Percentiles rank a stretch among this genome's conserved stretches.
Conservation (phyloP, 202 grass and related monocot genomes). For the Eragrostis tef region DNA sequence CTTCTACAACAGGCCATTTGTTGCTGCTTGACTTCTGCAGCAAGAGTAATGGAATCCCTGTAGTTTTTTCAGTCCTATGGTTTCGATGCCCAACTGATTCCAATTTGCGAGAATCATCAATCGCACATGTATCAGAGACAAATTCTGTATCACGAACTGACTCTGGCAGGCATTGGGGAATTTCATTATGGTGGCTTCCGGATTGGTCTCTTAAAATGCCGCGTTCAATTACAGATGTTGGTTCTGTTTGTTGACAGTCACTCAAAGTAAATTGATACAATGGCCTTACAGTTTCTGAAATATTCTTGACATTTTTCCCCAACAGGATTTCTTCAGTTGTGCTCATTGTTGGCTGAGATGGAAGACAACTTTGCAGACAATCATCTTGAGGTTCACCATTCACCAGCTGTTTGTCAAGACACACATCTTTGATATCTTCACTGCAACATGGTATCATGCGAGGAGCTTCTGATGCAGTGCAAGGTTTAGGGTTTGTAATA, state of each 20-base stretch:
- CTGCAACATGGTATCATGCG: slow-evolving; percentile 16
- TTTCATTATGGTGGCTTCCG: slow-evolving; percentile 23
- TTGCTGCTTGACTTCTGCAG: slow-evolving; percentile 71
- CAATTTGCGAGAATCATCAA: slow-evolving; percentile 51
- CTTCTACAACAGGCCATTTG: slow-evolving; percentile 76
- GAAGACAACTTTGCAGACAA: slow-evolving; percentile 26
- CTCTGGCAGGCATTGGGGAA: background rate
- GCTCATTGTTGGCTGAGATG: slow-evolving; percentile 23
- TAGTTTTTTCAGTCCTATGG: slow-evolving; percentile 47
- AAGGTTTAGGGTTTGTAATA: slow-evolving; percentile 31
- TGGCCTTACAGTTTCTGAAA: slow-evolving; percentile 19
- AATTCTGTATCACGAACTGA: slow-evolving; percentile 22
- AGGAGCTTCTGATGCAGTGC: slow-evolving; percentile 22
- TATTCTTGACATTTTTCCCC: slow-evolving; percentile 16
- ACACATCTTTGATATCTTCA: slow-evolving; percentile 16
- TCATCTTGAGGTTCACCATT: slow-evolving; percentile 39
- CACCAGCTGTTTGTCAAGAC: slow-evolving; percentile 36
- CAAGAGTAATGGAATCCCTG: slow-evolving; percentile 79
- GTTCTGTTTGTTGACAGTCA: slow-evolving; percentile 37
- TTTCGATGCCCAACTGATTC: slow-evolving; percentile 34
- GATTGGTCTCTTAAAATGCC: slow-evolving; percentile 39
- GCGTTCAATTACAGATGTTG: background rate
- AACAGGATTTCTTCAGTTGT: slow-evolving; percentile 37
- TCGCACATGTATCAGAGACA: slow-evolving; percentile 23
- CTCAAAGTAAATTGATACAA: slow-evolving; percentile 31